Evolutionary conservation across 768 basidiomycete genomes (phyloP).

Genomic region (Rhodotorula sphaerocarpa): DNA sequence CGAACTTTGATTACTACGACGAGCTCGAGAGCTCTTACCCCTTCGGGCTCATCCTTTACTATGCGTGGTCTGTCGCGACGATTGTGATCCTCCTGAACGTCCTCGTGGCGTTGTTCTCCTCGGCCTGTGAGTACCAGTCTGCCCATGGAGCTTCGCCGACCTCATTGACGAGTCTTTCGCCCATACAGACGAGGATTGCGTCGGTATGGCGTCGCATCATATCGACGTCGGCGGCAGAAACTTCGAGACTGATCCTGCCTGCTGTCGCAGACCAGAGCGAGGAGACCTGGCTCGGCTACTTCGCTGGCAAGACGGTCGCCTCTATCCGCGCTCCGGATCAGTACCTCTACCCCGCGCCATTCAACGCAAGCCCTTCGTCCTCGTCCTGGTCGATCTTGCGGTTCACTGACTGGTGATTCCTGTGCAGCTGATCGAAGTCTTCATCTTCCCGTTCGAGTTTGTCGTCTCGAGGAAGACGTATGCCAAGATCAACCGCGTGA

Average conservation of each 20-base stretch:
- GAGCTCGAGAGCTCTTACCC: constrained; percentile 14
- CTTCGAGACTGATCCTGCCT: constrained; percentile 35
- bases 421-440: constrained; percentile 29
- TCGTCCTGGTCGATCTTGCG: not conserved
- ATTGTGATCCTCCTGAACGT: constrained; percentile 49
- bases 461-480: constrained; percentile 41
- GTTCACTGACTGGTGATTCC: not conserved
- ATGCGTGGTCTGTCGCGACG: constrained; percentile 45
- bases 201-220: constrained; percentile 1
- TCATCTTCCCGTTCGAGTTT: constrained; percentile 38
- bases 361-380: not conserved
- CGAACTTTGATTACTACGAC: constrained; percentile 36
- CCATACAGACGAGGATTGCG: constrained; percentile 32
- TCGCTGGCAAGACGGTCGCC: constrained; percentile 44
- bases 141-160: too few relatives aligned
- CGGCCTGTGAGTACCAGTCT: constrained; percentile 2
- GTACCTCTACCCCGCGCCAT: constrained; percentile 43
- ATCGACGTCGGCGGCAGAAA: not conserved
- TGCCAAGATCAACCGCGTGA: constrained; percentile 41
- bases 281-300: constrained; percentile 44
- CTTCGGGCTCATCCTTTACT: constrained; percentile 34
- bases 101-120: constrained; percentile 47
- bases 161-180: too few relatives aligned
- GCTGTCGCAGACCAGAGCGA: constrained; percentile 41
- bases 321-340: constrained; percentile 39